These are phyloP conservation scores for Umbelopsis isabellina DNA, from an alignment of 192 early-diverging fungal species.

Conservation along the genomic window DNA sequence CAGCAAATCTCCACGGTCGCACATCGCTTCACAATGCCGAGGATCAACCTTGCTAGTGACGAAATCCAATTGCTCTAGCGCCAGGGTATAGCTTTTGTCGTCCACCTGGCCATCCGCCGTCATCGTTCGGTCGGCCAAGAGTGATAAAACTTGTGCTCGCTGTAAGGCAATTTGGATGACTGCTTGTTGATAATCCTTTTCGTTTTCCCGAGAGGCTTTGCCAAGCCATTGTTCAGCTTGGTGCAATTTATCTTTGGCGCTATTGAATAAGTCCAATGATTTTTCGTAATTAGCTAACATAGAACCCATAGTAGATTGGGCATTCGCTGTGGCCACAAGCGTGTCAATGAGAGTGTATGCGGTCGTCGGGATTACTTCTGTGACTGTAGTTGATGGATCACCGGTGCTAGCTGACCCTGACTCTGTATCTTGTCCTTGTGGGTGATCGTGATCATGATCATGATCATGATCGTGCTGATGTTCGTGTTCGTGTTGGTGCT, in stretches of 20 bases:
- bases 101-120: slow-evolving; percentile 44
- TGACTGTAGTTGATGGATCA: slow-evolving; percentile 39
- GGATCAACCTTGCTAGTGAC: slow-evolving; percentile 40
- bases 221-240: slow-evolving; percentile 46
- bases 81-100: slow-evolving; percentile 31
- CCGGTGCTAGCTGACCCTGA: slow-evolving; percentile 29
- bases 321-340: slow-evolving; percentile 49
- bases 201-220: slow-evolving; percentile 32
- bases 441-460: neutral
- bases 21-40: slow-evolving; percentile 55
- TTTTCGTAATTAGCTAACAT: slow-evolving; percentile 46
- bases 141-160: slow-evolving; percentile 46
- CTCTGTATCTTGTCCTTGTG: neutral
- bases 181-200: slow-evolving; percentile 38
- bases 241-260: slow-evolving; percentile 44
- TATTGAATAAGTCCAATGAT: slow-evolving; percentile 42
- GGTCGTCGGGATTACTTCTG: slow-evolving; percentile 44
- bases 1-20: slow-evolving; percentile 58
- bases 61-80: slow-evolving; percentile 45
- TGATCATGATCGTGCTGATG: slow-evolving; percentile 8
- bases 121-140: slow-evolving; percentile 51
- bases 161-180: slow-evolving; percentile 51
- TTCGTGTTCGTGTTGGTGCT: neutral
- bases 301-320: slow-evolving; percentile 53
- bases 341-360: slow-evolving; percentile 54